Conservation (phyloP, 768 basidiomycete genomes). For the Candolleomyces aberdarensis region DNA sequence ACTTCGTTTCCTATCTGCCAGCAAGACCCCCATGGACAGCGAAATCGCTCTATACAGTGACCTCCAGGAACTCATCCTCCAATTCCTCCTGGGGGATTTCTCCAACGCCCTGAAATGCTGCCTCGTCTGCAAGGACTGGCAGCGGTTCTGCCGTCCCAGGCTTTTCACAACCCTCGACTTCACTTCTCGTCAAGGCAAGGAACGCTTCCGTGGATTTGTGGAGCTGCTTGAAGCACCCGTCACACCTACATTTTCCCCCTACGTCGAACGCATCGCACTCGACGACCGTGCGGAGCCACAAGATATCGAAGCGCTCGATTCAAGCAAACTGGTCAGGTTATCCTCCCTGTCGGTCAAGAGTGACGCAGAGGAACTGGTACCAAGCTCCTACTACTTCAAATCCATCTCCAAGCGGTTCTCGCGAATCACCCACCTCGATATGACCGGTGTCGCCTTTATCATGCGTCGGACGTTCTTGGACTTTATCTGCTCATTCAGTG, state of each 20-base stretch:
- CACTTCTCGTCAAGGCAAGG: background rate
- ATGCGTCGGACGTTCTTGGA: background rate
- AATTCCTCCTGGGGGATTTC: background rate
- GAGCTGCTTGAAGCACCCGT: background rate
- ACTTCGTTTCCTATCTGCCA: background rate
- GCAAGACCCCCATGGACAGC: background rate
- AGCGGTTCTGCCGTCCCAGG: background rate
- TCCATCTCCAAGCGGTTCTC: background rate
- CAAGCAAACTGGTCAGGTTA: background rate
- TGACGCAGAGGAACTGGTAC: background rate
- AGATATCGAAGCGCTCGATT: background rate
- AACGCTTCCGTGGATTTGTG: background rate
- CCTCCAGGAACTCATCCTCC: background rate
- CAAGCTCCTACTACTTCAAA: background rate
- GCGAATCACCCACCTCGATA: background rate
- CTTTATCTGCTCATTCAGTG: background rate
- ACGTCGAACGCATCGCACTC: background rate
- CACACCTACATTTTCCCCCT: background rate
- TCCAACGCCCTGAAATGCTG: background rate
- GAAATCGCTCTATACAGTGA: background rate
- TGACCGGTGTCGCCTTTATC: background rate
- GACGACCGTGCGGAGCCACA: background rate
- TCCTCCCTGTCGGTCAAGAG: background rate
- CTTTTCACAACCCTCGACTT: background rate
- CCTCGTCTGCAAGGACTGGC: background rate